Evolutionary conservation across 2,329 filamentous ascomycete species (phyloP).

Genomic region (Cadophora gregata): DNA sequence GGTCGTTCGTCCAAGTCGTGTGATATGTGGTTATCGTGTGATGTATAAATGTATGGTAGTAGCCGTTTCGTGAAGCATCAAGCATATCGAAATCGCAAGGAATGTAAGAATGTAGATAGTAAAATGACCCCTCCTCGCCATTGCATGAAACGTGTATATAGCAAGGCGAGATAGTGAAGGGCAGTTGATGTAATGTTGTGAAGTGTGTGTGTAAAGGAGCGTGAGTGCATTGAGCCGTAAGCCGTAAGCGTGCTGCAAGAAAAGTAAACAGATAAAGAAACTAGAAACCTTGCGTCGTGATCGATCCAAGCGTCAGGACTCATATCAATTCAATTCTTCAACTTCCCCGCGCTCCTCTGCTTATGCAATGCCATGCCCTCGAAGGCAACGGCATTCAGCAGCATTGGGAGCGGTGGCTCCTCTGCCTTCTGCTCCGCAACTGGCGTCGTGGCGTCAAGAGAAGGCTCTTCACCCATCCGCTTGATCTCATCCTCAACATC

Average conservation of each 20-base stretch:
- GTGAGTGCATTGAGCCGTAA: constrained; percentile 15
- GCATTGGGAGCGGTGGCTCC: constrained; percentile 19
- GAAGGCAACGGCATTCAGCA: constrained; percentile 31
- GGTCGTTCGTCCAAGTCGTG: constrained; percentile 13
- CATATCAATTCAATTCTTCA: constrained; percentile 1
- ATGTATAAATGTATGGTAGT: neutral
- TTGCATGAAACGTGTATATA: neutral
- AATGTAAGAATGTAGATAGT: constrained; percentile 13
- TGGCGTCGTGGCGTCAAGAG: neutral
- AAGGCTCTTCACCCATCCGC: constrained; percentile 43
- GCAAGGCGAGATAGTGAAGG: neutral
- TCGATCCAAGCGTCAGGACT: neutral
- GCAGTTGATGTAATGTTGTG: neutral
- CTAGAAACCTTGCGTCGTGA: constrained; percentile 5
- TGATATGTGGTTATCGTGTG: neutral
- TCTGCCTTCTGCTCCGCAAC: constrained; percentile 7
- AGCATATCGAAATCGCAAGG: constrained; percentile 17
- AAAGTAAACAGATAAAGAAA: neutral
- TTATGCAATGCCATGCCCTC: constrained; percentile 29
- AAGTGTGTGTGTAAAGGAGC: neutral
- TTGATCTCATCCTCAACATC: constrained; percentile 69
- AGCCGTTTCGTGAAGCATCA: constrained; percentile 14
- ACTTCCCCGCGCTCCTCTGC: neutral
- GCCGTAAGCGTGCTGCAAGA: neutral
- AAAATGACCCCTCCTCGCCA: neutral